Evolutionary conservation across 139 green algal genomes (phyloP).

Genomic region (Chlorella sorokiniana): DNA sequence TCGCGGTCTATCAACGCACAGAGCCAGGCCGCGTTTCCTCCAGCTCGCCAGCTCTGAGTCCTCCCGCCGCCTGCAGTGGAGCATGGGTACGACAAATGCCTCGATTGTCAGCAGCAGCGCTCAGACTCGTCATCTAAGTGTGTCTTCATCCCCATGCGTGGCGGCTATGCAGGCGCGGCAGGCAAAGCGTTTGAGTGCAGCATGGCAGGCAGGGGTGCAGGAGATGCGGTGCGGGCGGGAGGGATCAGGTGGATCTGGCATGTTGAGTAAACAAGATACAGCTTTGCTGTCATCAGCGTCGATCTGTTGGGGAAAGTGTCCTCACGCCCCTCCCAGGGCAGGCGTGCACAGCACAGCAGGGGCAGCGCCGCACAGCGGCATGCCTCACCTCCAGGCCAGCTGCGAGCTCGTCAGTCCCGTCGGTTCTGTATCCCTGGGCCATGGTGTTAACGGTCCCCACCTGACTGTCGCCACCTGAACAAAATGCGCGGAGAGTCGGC

Average conservation of each 20-base stretch:
- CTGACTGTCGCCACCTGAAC: too few species aligned
- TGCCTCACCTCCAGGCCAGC: too few species aligned
- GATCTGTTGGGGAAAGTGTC: slow-evolving; percentile 50
- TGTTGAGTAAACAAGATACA: slow-evolving; percentile 46
- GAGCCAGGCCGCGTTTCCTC: too few species aligned
- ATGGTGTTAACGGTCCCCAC: too few species aligned
- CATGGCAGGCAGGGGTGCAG: background rate
- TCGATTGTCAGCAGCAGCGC: slow-evolving; percentile 26
- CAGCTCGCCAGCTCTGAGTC: too few species aligned
- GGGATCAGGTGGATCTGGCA: slow-evolving; percentile 30
- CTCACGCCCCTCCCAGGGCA: slow-evolving; percentile 21
- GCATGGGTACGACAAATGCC: slow-evolving; percentile 37
- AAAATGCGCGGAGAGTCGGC: too few species aligned
- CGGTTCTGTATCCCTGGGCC: too few species aligned
- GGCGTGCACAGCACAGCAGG: background rate
- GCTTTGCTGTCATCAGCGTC: slow-evolving; percentile 41
- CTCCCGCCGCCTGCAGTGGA: too few species aligned
- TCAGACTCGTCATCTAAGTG: slow-evolving; percentile 46
- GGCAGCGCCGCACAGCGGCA: too few species aligned
- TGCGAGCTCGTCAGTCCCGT: too few species aligned
- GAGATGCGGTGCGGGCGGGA: background rate
- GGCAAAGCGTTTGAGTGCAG: background rate
- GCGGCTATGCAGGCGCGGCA: background rate
- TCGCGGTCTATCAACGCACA: too few species aligned
- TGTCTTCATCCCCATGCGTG: slow-evolving; percentile 23